Evolutionary conservation across 768 basidiomycete genomes (phyloP), one percentile per base, ranked within the genome.

Genomic region (Leccinum arenicola): DNA sequence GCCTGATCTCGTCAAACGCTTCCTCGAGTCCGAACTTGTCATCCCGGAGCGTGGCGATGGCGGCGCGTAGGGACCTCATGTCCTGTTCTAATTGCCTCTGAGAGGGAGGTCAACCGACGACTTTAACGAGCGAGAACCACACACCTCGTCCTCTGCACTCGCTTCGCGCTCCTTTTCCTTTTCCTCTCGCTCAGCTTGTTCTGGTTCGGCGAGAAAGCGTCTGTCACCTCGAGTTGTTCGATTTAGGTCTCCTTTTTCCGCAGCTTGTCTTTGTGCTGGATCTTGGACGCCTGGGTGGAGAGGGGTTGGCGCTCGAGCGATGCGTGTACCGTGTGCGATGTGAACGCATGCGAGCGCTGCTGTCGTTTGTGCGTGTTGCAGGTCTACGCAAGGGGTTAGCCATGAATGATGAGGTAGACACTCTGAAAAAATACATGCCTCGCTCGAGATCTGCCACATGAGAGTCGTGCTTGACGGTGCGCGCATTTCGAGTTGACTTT

Each of bases 161-260:
- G 79, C 79, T 3, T 67, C 70, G 15, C 81, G 76, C 57, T 89
- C 83, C 10, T 70, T 70, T 57, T 89, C 85, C 70, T 83, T 88
- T 70, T 86, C 87, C 59, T 85, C 83, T 27, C 83, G 75, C 60
- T 90, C 88, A 38, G 86, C 83, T 52, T 80, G 76, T 69, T 92
- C 90, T 4, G 85, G 73, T 61, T 91, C 88, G 0, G 85, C 76
- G 53, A 91, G 78, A 76, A 79, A 90, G 17, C 87, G 75, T 38
- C 89, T 75, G 66, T 93, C 91, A 17, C 75, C 65, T 91, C 88
- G 8, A 93, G 77, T 48, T 83, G 75, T 48, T 89, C 88, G 29
- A 92, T 80, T 23, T 75, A 69, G 1, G 78, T 63, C 3, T 89
- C 86, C 68, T 82, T 84, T 71, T 91, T 86, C 40, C 85, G 78